A percentile compares a stretch with the other conserved stretches of the same genome.
phyloP scores from a whole-genome alignment of 2,329 filamentous ascomycete genomes.

The Diaporthe helianthi region DNA sequence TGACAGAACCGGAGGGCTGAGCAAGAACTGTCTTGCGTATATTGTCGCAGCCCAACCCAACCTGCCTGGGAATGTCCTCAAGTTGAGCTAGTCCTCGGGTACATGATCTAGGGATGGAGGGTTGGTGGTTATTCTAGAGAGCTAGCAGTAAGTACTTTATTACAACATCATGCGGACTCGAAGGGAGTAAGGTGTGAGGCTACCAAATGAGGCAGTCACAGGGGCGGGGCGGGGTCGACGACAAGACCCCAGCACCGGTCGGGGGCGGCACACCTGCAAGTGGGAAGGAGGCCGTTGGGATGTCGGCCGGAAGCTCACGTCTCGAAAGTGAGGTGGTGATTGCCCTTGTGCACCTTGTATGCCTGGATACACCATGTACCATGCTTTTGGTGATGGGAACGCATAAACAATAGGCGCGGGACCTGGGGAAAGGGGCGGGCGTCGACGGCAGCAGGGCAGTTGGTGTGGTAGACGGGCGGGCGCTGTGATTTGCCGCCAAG shows the following conservation, averaged over 20 bases:
- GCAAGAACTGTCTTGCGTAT: conserved; percentile 9
- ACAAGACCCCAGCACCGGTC: neutral
- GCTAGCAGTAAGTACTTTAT: conserved; percentile 1
- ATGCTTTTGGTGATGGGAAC: no score
- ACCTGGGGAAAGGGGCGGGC: conserved; percentile 9
- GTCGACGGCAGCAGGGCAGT: neutral
- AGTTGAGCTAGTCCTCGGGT: neutral
- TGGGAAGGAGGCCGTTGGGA: conserved; percentile 6
- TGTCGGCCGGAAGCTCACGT: conserved; percentile 6
- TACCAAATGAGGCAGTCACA: conserved; percentile 20
- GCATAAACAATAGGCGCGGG: conserved; percentile 24
- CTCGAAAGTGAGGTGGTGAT: conserved; percentile 11
- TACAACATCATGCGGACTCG: conserved; percentile 21
- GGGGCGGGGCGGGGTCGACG: neutral
- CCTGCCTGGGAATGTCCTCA: neutral
- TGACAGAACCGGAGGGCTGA: conserved; percentile 12
- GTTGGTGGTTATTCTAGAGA: neutral
- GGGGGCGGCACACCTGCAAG: conserved; percentile 15
- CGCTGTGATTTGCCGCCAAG: conserved; percentile 16
- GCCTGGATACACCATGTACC: conserved; percentile 24
- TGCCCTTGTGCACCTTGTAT: conserved; percentile 25
- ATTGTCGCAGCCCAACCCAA: conserved; percentile 15
- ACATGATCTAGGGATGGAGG: neutral
- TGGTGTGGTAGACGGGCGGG: conserved; percentile 8
- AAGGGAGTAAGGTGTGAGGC: neutral